Percentiles rank a stretch among this genome's conserved stretches.
Conservation (phyloP, 2,329 filamentous ascomycete genomes). For the Lecanicillium sp. region DNA sequence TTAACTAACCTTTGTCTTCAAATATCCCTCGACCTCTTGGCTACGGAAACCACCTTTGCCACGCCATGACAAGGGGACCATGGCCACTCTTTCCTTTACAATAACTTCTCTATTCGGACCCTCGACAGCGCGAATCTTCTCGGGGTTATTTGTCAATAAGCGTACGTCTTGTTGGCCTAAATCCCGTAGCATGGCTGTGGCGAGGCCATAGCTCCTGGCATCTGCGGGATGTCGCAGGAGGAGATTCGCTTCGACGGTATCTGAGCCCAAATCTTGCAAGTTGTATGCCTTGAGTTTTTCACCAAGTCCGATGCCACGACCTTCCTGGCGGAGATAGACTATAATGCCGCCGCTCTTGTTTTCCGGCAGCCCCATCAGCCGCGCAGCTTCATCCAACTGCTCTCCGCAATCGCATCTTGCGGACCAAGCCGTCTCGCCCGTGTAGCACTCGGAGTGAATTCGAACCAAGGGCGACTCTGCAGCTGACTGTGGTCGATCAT, state of each 20-base stretch:
- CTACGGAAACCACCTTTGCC: slow-evolving; percentile 76
- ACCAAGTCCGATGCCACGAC: slow-evolving; percentile 85
- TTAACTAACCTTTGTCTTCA: slow-evolving; percentile 76
- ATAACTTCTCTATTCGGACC: slow-evolving; percentile 81
- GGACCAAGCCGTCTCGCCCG: slow-evolving; percentile 96
- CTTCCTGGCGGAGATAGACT: slow-evolving; percentile 91
- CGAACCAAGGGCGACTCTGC: slow-evolving; percentile 61
- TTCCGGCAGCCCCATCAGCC: slow-evolving; percentile 73
- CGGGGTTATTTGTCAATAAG: slow-evolving; percentile 91
- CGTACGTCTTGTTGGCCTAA: slow-evolving; percentile 71
- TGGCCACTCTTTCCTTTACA: slow-evolving; percentile 83
- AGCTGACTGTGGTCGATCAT: not conserved
- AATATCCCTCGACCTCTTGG: slow-evolving; percentile 84
- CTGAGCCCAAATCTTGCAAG: slow-evolving; percentile 90
- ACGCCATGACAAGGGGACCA: slow-evolving; percentile 93
- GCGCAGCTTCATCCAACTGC: slow-evolving; percentile 90
- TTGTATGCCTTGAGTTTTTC: slow-evolving; percentile 99
- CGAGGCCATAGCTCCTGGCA: slow-evolving; percentile 89
- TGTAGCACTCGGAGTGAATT: slow-evolving; percentile 98
- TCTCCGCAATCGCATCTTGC: slow-evolving; percentile 96
- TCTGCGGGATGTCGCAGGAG: slow-evolving; percentile 87
- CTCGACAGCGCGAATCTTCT: slow-evolving; percentile 92
- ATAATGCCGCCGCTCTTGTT: slow-evolving; percentile 72
- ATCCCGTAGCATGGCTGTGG: slow-evolving; percentile 88
- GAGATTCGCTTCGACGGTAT: slow-evolving; percentile 94